phyloP scores from a whole-genome alignment of 176 grass and related monocot genomes.

The Oryza punctata region DNA sequence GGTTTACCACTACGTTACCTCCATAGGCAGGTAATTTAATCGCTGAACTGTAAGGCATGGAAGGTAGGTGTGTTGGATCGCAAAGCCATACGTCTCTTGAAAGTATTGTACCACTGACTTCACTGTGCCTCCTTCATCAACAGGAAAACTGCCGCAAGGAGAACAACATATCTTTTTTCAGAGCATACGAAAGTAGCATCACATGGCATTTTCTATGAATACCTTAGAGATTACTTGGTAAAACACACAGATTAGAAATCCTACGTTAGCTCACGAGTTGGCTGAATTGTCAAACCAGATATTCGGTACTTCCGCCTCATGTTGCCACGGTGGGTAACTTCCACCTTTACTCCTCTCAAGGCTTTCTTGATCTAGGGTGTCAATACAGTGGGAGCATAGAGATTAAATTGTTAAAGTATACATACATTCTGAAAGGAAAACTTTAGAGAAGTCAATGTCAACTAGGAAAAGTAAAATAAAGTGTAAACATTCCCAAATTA shows the following conservation, averaged over 20 bases:
- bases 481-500: background rate
- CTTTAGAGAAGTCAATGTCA: background rate
- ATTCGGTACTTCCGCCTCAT: conserved; percentile 89
- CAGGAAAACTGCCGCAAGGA: conserved; percentile 55
- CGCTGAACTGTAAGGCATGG: conserved; percentile 75
- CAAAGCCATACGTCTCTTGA: conserved; percentile 78
- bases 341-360: conserved; percentile 82
- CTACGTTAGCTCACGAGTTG: conserved; percentile 86
- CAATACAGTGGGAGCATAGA: conserved; percentile 6
- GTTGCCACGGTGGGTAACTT: conserved; percentile 89
- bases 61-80: conserved; percentile 73
- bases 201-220: background rate
- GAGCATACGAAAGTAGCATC: background rate
- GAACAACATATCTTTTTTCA: conserved; percentile 12
- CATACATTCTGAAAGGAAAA: background rate
- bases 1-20: conserved; percentile 47
- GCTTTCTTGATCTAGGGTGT: conserved; percentile 72
- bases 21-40: conserved; percentile 77
- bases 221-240: conserved; percentile 1
- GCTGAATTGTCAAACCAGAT: conserved; percentile 72
- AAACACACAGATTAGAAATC: conserved; percentile 14
- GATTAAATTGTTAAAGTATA: conserved; percentile 7
- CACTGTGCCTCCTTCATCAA: conserved; percentile 73
- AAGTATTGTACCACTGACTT: conserved; percentile 85
- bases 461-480: background rate